These are phyloP conservation scores for Leccinellum luteum DNA, from an alignment of 768 basidiomycete species.

Conservation along the genomic window DNA sequence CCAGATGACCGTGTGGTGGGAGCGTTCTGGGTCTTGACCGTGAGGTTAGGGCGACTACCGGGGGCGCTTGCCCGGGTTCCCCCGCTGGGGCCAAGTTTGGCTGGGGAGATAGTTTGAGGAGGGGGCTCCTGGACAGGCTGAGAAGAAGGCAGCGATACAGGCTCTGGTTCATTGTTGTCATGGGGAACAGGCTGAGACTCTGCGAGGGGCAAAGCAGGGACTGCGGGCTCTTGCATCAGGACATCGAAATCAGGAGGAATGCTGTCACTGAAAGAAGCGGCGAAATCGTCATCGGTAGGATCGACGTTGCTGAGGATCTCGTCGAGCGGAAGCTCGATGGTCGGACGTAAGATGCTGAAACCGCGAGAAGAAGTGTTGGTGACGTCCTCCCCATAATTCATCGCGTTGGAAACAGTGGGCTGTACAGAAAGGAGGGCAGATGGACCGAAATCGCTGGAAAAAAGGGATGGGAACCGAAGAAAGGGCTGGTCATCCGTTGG, in stretches of 20 bases:
- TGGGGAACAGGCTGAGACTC: slow-evolving; percentile 9
- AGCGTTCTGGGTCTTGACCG: slow-evolving; percentile 52
- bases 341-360: slow-evolving; percentile 68
- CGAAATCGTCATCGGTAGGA: slow-evolving; percentile 16
- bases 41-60: slow-evolving; percentile 54
- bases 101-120: slow-evolving; percentile 56
- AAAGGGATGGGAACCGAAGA: slow-evolving; percentile 71
- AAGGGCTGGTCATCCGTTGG: slow-evolving; percentile 30
- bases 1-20: slow-evolving; percentile 52
- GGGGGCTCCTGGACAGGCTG: slow-evolving; percentile 39
- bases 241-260: slow-evolving; percentile 20
- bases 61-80: slow-evolving; percentile 47
- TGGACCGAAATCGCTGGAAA: slow-evolving; percentile 74
- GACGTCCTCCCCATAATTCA: slow-evolving; percentile 79
- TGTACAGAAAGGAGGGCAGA: slow-evolving; percentile 67
- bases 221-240: slow-evolving; percentile 28
- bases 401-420: slow-evolving; percentile 61
- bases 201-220: slow-evolving; percentile 8
- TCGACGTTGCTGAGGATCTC: slow-evolving; percentile 55
- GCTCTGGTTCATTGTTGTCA: slow-evolving; percentile 2
- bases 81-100: slow-evolving; percentile 55
- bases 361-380: slow-evolving; percentile 46
- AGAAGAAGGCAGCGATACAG: slow-evolving; percentile 30
- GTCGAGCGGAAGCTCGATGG: slow-evolving; percentile 84
- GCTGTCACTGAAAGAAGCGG: slow-evolving; percentile 5